Conservation (phyloP, 768 basidiomycete species). For the Pisolithus albus region DNA sequence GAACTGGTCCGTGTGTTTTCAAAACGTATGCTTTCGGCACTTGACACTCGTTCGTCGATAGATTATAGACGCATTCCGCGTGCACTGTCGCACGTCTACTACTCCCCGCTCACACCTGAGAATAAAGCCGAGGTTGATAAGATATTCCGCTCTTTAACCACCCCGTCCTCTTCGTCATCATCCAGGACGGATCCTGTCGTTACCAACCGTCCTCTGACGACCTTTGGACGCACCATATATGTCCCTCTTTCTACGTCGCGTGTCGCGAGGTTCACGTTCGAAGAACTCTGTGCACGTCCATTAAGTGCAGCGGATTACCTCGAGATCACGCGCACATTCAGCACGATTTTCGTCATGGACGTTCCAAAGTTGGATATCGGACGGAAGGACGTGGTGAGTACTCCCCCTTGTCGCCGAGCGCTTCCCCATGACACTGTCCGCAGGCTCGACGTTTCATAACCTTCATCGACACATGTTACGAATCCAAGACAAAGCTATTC, state of each 20-base stretch:
- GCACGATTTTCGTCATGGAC: conserved; percentile 80
- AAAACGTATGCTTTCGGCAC: neutral
- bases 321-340: conserved; percentile 83
- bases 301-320: conserved; percentile 94
- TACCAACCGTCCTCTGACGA: conserved; percentile 55
- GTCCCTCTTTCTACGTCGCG: conserved; percentile 75
- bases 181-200: conserved; percentile 43
- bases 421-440: neutral
- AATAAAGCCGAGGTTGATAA: conserved; percentile 70
- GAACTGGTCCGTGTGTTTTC: conserved; percentile 55
- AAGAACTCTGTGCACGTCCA: conserved; percentile 81
- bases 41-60: conserved; percentile 23
- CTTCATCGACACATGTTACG: conserved; percentile 95
- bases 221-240: conserved; percentile 85
- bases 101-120: conserved; percentile 64
- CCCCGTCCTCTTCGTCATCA: conserved; percentile 33
- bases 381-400: conserved; percentile 74
- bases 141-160: conserved; percentile 71
- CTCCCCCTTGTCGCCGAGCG: neutral
- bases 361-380: conserved; percentile 84
- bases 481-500: conserved; percentile 91
- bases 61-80: conserved; percentile 95
- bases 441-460: conserved; percentile 95
- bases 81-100: conserved; percentile 91
- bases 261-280: conserved; percentile 82